Conservation (phyloP, 2,329 filamentous ascomycete genomes). For the Graphium sp. region DNA sequence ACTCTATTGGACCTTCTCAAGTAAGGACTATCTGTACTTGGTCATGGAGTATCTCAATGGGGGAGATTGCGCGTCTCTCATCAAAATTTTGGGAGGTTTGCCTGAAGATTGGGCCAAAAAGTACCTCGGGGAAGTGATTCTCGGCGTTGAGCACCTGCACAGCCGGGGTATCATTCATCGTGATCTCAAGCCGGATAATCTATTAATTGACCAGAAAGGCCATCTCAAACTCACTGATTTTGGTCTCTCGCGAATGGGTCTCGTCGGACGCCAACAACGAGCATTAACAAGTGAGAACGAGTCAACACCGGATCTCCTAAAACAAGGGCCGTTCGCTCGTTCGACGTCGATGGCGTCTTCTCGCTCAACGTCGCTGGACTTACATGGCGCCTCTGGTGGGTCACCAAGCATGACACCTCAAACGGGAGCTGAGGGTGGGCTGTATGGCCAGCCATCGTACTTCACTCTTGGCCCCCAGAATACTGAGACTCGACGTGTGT, state of each 20-base stretch:
- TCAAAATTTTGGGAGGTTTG: conserved; percentile 82
- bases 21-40: conserved; percentile 95
- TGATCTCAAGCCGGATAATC: conserved; percentile 91
- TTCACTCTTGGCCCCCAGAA: conserved; percentile 53
- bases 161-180: conserved; percentile 90
- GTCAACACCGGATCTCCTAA: conserved; percentile 79
- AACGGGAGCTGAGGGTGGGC: conserved; percentile 56
- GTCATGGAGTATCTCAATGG: conserved; percentile 99
- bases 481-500: conserved; percentile 50
- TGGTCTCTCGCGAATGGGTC: conserved; percentile 88
- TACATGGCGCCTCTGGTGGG: conserved; percentile 45
- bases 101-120: conserved; percentile 98
- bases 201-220: conserved; percentile 91
- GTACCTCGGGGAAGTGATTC: conserved; percentile 86
- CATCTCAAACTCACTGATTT: conserved; percentile 97
- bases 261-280: conserved; percentile 91
- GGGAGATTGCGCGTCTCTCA: conserved; percentile 88
- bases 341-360: conserved; percentile 78
- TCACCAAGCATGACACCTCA: conserved; percentile 77
- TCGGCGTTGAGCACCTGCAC: conserved; percentile 94
- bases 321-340: conserved; percentile 78
- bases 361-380: conserved; percentile 82
- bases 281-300: conserved; percentile 67
- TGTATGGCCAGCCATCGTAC: conserved; percentile 75
- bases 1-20: conserved; percentile 98